Conservation (phyloP, 495 filamentous ascomycete genomes). For the Penicillium goetzii region DNA sequence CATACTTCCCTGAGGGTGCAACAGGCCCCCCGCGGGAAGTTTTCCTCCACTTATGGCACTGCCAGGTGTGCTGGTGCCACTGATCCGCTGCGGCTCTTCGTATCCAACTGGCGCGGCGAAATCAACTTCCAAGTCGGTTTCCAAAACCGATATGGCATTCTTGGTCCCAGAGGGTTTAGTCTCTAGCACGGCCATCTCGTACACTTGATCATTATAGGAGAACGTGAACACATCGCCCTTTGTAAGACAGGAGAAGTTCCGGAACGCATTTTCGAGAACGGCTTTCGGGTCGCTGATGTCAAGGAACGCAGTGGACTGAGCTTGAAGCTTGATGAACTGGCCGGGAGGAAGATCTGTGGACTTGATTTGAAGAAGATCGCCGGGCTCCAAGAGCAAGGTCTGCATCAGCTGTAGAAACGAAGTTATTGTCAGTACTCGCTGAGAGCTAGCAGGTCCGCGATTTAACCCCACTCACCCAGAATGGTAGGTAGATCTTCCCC, state of each 20-base stretch:
- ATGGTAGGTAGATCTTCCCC: conserved; percentile 91
- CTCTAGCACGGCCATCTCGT: conserved; percentile 89
- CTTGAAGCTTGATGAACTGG: conserved; percentile 91
- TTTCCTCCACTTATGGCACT: conserved; percentile 60
- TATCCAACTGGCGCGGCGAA: conserved; percentile 94
- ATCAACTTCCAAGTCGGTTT: conserved; percentile 94
- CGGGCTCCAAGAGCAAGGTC: conserved; percentile 82
- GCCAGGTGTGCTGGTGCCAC: conserved; percentile 68
- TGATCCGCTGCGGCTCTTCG: conserved; percentile 70
- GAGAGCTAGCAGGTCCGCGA: not conserved
- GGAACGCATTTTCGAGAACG: conserved; percentile 94
- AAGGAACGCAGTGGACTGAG: conserved; percentile 87
- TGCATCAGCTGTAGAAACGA: conserved; percentile 78
- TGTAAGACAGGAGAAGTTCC: conserved; percentile 90
- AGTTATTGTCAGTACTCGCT: conserved; percentile 16
- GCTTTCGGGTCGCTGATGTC: conserved; percentile 97
- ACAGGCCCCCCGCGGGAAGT: conserved; percentile 68
- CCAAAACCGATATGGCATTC: conserved; percentile 85
- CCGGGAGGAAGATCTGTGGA: conserved; percentile 89
- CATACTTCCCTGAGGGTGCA: conserved; percentile 90
- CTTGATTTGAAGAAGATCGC: conserved; percentile 92
- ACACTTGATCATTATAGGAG: conserved; percentile 89
- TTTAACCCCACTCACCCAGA: conserved; percentile 69
- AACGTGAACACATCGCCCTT: conserved; percentile 94
- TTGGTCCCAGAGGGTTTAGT: conserved; percentile 79